Conservation (phyloP, 345 rosid species). For the Psidium friedrichsthalianum region DNA sequence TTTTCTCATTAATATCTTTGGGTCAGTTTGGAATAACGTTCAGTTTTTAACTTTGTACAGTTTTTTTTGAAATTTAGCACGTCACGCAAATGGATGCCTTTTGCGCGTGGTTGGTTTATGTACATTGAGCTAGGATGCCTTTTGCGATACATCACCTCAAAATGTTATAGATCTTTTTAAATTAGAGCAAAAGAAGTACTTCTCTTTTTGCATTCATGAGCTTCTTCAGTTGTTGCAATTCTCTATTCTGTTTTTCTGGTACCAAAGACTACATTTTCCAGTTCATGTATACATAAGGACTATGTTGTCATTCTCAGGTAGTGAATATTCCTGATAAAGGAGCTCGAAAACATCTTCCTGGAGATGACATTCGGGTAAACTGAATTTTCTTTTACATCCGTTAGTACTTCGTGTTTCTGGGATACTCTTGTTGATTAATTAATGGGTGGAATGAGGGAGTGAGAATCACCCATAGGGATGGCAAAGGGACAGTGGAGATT, state of each 20-base stretch:
- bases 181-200: neutral
- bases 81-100: neutral
- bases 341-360: constrained; percentile 62
- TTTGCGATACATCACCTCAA: neutral
- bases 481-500: neutral
- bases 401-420: neutral
- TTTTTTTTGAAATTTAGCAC: neutral
- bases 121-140: neutral
- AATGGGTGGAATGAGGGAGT: neutral
- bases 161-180: neutral
- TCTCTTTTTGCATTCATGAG: neutral
- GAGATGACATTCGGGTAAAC: constrained; percentile 69
- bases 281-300: neutral
- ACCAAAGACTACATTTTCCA: neutral
- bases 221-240: neutral
- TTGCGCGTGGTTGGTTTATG: neutral
- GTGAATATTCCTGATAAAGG: constrained; percentile 92
- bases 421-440: neutral
- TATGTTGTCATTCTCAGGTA: constrained; percentile 36
- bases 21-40: neutral
- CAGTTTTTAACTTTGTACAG: neutral
- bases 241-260: neutral
- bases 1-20: neutral
- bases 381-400: neutral
- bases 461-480: neutral